A percentile compares a stretch with the other conserved stretches of the same genome.
Conservation (phyloP, 179 eudicot genomes). For the Silene vulgaris region DNA sequence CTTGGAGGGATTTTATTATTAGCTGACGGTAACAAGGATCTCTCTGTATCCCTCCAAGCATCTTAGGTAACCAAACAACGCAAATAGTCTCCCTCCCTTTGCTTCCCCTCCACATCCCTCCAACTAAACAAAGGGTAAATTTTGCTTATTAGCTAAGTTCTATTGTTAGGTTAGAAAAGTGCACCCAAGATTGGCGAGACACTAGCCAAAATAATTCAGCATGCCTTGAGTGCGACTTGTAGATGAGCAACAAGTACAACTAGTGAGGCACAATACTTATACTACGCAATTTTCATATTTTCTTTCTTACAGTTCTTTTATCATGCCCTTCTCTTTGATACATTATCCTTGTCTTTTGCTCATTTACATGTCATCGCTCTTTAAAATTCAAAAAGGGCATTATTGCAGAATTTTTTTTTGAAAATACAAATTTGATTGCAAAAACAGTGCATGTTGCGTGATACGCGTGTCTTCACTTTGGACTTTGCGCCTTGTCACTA, state of each 20-base stretch:
- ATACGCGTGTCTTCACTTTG: background rate
- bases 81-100: background rate
- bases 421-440: background rate
- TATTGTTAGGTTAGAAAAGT: background rate
- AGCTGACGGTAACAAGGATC: background rate
- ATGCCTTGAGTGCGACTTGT: background rate
- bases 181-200: background rate
- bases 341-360: background rate
- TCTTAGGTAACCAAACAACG: background rate
- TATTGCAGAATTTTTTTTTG: background rate
- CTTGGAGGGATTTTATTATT: background rate
- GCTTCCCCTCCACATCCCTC: background rate
- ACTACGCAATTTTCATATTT: background rate
- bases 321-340: background rate
- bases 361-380: background rate
- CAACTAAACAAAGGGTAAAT: background rate
- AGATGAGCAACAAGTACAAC: background rate
- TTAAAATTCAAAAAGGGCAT: background rate
- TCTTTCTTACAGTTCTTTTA: background rate
- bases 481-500: background rate
- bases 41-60: background rate
- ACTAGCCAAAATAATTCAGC: background rate
- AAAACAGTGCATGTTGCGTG: background rate
- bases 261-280: background rate
- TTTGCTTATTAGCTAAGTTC: background rate